Evolutionary conservation across 805 yeast species (phyloP).

Genomic region (Zygosaccharomyces bailii): DNA sequence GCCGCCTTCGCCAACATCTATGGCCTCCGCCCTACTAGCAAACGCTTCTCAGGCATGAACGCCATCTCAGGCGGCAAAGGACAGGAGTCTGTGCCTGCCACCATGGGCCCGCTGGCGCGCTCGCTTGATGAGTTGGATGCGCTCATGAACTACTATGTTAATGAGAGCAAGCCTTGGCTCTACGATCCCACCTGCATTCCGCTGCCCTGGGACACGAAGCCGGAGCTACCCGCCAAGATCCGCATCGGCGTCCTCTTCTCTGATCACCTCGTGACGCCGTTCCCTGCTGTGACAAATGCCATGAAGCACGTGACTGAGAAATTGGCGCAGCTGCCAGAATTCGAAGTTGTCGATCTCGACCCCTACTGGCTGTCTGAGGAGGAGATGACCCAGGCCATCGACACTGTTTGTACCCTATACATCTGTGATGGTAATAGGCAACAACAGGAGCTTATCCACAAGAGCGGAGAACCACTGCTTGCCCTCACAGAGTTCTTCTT

Average conservation of each 20-base stretch:
- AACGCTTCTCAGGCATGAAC: conserved; percentile 43
- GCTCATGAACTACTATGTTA: conserved; percentile 60
- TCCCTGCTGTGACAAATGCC: conserved; percentile 61
- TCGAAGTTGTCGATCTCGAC: conserved; percentile 49
- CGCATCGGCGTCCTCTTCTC: conserved; percentile 62
- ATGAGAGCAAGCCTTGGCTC: conserved; percentile 64
- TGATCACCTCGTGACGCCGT: conserved; percentile 63
- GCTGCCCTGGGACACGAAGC: conserved; percentile 39
- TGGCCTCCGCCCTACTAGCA: conserved; percentile 62
- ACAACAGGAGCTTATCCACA: conserved; percentile 48
- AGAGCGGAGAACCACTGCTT: conserved; percentile 66
- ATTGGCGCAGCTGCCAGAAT: conserved; percentile 49
- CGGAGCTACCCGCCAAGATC: conserved; percentile 39
- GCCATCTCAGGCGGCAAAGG: conserved; percentile 57
- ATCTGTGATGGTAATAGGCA: conserved; percentile 64
- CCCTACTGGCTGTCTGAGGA: conserved; percentile 25
- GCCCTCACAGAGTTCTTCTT: conserved; percentile 63
- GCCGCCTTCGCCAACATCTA: conserved; percentile 60
- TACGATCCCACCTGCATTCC: conserved; percentile 38
- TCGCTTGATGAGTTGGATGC: conserved; percentile 63
- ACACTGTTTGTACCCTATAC: conserved; percentile 41
- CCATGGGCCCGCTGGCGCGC: conserved; percentile 66
- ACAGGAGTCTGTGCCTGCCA: conserved; percentile 62
- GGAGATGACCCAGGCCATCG: conserved; percentile 19
- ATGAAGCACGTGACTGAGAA: conserved; percentile 52